A percentile compares a stretch with the other conserved stretches of the same genome.
Evolutionary conservation across 495 filamentous ascomycete genomes (phyloP).

Genomic region (Poronia punctata): DNA sequence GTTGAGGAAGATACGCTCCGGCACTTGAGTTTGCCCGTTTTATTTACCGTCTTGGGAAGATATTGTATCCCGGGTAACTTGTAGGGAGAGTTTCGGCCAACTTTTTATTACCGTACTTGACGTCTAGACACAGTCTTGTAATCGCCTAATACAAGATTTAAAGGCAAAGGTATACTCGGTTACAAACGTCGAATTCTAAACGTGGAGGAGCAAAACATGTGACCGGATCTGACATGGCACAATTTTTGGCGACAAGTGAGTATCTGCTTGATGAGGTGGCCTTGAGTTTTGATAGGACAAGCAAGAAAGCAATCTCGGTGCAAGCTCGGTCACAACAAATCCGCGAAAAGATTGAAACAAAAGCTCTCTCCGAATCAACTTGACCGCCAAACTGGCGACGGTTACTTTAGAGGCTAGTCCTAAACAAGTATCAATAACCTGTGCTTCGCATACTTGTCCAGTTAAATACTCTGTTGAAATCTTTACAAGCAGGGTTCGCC

Average conservation of each 20-base stretch:
- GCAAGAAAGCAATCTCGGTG: constrained; percentile 13
- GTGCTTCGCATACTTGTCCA: constrained; percentile 4
- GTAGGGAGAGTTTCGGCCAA: too few species aligned
- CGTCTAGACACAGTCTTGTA: neutral
- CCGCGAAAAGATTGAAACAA: constrained; percentile 11
- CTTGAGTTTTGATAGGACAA: constrained; percentile 10
- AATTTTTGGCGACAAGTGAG: constrained; percentile 9
- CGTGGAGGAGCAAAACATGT: constrained; percentile 5
- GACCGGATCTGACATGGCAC: constrained; percentile 12
- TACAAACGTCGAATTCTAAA: too few species aligned
- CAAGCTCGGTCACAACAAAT: constrained; percentile 19
- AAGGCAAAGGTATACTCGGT: neutral
- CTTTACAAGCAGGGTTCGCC: constrained; percentile 7
- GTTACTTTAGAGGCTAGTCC: constrained; percentile 11
- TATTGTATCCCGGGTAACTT: too few species aligned
- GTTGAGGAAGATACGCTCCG: too few species aligned
- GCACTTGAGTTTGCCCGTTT: too few species aligned
- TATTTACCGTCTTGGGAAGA: too few species aligned
- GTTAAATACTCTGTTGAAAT: neutral
- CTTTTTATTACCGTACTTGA: too few species aligned
- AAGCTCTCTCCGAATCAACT: constrained; percentile 1
- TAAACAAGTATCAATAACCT: constrained; percentile 14
- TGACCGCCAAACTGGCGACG: constrained; percentile 9
- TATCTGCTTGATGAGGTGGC: constrained; percentile 13
- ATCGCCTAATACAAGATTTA: neutral